Evolutionary conservation across 2,329 filamentous ascomycete genomes (phyloP), one percentile per base, ranked within the genome.

Genomic region (Colletotrichum tofieldiae): DNA sequence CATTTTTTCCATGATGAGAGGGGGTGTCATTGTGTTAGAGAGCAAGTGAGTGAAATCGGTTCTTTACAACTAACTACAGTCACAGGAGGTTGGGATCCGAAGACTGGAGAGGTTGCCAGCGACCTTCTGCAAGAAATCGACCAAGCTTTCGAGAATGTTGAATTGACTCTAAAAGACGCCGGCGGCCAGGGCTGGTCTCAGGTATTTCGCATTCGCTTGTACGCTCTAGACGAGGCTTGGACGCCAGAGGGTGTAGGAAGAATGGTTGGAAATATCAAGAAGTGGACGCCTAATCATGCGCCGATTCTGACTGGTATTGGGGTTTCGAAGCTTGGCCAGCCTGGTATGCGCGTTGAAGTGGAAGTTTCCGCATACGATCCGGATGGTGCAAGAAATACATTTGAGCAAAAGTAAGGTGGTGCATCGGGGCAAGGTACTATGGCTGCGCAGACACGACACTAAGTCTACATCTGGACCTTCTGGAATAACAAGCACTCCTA

Each of bases 141-240:
- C 59, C 80, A 82, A 71, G 83, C 86, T 0, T 89, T 89, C 75
- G 76, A 75, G 0, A 89, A 88, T 60, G 83, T 88, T 5, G 84
- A 89, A 1, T 73, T 81, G 2, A 77, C 75, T 11, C 76, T 88
- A 6, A 82, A 80, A 41, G 66, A 82, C 23, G 86, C 85, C 0
- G 87, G 87, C 6, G 86, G 85, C 0, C 82, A 85, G 68, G 85
- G 84, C 5, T 86, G 84, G 84, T 75, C 75, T 52, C 84, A 88
- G 73, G 87, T 88, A 1, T 85, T 77, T 73, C 78, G 78, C 0
- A 77, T 84, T 4, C 81, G 79, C n/a, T 79, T 79, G 3, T 85
- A 84, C 67, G 77, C 76, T 0, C 75, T 83, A 2, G 79, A 81
- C 41, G 73, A 82, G 14, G 71, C 60, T 7, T 56, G 47, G 49